Evolutionary conservation across 306 rosid species (phyloP).

Genomic region (Echinosophora koreensis): DNA sequence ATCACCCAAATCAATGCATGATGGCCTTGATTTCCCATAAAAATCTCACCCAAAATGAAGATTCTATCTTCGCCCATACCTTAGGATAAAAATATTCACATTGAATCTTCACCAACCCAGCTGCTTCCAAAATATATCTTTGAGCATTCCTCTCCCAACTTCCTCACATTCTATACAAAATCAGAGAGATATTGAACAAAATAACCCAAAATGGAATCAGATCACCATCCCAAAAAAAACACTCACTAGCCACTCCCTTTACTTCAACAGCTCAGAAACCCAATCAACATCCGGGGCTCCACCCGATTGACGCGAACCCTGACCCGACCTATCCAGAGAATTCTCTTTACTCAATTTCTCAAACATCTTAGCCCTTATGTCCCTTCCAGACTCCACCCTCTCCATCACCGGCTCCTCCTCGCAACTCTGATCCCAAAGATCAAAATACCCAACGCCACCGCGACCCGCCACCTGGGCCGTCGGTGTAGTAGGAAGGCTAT

Average conservation of each 20-base stretch:
- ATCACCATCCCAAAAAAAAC: too few species aligned
- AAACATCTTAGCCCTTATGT: constrained; percentile 77
- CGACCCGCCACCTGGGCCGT: constrained; percentile 70
- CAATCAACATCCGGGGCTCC: constrained; percentile 82
- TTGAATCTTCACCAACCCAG: constrained; percentile 10
- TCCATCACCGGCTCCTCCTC: constrained; percentile 93
- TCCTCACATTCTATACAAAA: constrained; percentile 50
- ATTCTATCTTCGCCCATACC: constrained; percentile 55
- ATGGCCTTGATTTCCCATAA: constrained; percentile 32
- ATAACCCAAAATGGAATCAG: too few species aligned
- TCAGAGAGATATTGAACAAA: constrained; percentile 28
- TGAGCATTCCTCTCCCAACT: constrained; percentile 13
- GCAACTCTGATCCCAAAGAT: constrained; percentile 55
- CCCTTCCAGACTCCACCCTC: constrained; percentile 93
- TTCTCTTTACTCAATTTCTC: constrained; percentile 87
- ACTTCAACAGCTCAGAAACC: constrained; percentile 83
- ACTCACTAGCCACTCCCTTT: neutral
- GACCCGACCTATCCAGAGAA: constrained; percentile 57
- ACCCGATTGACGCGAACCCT: constrained; percentile 13
- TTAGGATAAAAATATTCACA: constrained; percentile 54
- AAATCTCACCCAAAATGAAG: constrained; percentile 52
- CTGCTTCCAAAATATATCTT: constrained; percentile 51
- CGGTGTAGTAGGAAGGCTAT: constrained; percentile 80
- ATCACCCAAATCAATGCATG: constrained; percentile 44
- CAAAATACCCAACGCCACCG: constrained; percentile 51